Percentiles rank a stretch among this genome's conserved stretches.
Evolutionary conservation across 192 early-diverging fungal species (phyloP).

Genomic region (Backusella australiensis): DNA sequence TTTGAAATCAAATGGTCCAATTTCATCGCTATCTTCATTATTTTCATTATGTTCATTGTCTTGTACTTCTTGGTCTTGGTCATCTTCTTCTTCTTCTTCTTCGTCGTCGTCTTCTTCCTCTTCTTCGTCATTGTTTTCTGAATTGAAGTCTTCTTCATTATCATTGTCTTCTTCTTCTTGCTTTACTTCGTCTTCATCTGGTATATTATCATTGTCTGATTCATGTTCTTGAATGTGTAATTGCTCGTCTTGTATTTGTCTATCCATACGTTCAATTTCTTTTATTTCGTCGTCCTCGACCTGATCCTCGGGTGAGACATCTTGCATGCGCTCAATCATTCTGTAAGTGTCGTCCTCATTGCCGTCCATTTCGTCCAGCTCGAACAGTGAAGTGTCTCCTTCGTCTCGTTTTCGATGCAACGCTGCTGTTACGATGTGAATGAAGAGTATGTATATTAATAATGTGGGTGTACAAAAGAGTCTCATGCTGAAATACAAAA

Average conservation of each 20-base stretch:
- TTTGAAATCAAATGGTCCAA: neutral
- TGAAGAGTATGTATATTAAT: neutral
- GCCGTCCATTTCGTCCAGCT: constrained; percentile 1
- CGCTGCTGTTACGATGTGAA: neutral
- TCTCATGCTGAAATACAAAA: neutral
- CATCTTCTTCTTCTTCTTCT: neutral
- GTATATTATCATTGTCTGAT: neutral
- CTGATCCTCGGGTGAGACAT: neutral
- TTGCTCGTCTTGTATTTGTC: constrained; percentile 4
- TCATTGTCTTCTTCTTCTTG: constrained; percentile 6
- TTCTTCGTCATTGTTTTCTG: constrained; percentile 7
- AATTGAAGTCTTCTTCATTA: neutral
- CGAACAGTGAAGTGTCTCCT: constrained; percentile 2
- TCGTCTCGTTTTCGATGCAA: neutral
- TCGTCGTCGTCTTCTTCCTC: neutral
- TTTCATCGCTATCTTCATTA: neutral
- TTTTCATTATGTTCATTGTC: neutral
- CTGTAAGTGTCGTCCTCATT: constrained; percentile 1
- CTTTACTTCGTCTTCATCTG: neutral
- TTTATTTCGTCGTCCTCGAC: constrained; percentile 12
- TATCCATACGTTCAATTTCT: constrained; percentile 14
- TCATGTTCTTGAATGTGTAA: constrained; percentile 8
- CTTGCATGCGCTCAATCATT: neutral
- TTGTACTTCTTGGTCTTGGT: neutral
- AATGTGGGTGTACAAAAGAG: neutral